Evolutionary conservation across 306 rosid genomes (phyloP), one percentile per base, ranked within the genome.

Genomic region (Ceratonia siliqua): DNA sequence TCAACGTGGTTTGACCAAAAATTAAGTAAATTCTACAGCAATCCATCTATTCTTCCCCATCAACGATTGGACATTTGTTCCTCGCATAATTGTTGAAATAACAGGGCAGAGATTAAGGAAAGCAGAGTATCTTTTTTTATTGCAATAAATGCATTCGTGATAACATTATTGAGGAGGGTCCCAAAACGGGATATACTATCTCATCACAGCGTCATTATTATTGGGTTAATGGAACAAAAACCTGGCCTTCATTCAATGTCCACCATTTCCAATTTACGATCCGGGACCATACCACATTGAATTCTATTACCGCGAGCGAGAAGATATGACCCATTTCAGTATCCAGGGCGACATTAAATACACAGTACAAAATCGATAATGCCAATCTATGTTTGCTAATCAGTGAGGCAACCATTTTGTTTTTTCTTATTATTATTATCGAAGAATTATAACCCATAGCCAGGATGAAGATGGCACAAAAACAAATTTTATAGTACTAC

Each of bases 131-230:
- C 28, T 22, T 24, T 45, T 25, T 79, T 28, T 22, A 48, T 2
- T 21, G 27, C 36, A 52, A 56, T 50, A 30, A 54, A 38, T 28
- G 32, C 20, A 55, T 3, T n/a, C 9, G 73, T 35, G 50, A 68
- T 62, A 73, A 8, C 67, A 76, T 76, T 55, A 81, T 79, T 65
- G 74, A 79, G 52, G 73, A 50, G 84, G 82, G 86, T 42, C 87
- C 82, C 80, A 63, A 74, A 65, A 66, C 62, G 48, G 14, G 41
- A 83, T 49, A 83, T 49, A 6, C 22, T 25, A 52, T 55, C 42
- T 38, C 69, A 52, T 78, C 68, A 57, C 53, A 46, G 48, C 43
- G 73, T 48, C 77, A 70, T 79, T 74, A 70, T 79, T 74, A 61
- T 35, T 70, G 67, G 27, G 18, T 28, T 14, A 68, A 56, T 75